Base-by-base conservation (phyloP, 2,329 filamentous ascomycete species). In the Cadophora sp. region DNA sequence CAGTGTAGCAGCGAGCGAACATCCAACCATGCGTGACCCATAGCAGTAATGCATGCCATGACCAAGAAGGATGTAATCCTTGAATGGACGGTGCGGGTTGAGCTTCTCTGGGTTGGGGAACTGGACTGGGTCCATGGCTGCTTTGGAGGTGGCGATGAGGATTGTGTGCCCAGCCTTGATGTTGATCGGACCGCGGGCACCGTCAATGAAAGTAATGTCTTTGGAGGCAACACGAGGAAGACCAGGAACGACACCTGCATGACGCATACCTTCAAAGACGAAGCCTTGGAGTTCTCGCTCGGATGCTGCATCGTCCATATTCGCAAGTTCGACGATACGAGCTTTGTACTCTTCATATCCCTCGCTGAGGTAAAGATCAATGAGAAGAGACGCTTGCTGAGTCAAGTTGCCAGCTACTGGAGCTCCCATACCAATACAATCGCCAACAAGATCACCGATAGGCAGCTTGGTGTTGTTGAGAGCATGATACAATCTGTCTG, bases 251-350 rank as follows among this genome's bases (percentile, higher is more conserved):
- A 83, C 81, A 20, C 83, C 82, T 6, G 81, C 81, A 71, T 84
- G 83, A 13, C 84, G 81, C 81, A 85, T 85, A 50, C 83, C 84
- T 73, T 86, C 84, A 69, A 80, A 84, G 2, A 85, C 83, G 74
- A 83, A 86, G 14, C 83, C 83, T 69, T 83, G 81, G 0, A 85
- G 79, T 71, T 85, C 83, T 39, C 76, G 73, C 62, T 81, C 79
- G 2, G 83, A 79, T 1, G 76, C 75, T 4, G 76, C 75, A 5
- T 81, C 77, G 51, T 83, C 78, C 69, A 78, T 79, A 66, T 84
- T 79, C 1, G 83, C 79, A 20, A 85, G 80, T 72, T 84, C 78
- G 24, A 85, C 73, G 65, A 86, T 84, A 39, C 83, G 83, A 1
- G 77, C 77, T 73, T 84, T 85, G 77, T 84, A 84, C 59, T 80